Conservation (phyloP, 768 basidiomycete species). For the Lentinula aciculospora region DNA sequence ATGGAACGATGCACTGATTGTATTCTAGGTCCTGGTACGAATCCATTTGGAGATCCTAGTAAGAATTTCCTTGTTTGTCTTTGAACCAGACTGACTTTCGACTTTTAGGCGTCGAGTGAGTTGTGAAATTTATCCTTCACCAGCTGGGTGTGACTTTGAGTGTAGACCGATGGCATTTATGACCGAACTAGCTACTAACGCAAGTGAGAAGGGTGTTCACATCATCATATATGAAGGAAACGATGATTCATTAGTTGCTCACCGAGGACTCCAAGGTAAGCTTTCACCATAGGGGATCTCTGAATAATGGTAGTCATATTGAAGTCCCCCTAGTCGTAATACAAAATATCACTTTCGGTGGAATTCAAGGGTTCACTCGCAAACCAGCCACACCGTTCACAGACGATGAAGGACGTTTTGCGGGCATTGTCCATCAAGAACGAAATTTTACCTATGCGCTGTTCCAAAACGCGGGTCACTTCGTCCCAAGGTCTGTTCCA, state of each 20-base stretch:
- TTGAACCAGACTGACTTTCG: not conserved
- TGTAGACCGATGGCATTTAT: conserved; percentile 41
- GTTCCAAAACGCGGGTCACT: conserved; percentile 36
- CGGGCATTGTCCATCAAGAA: conserved; percentile 72
- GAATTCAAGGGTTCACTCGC: conserved; percentile 67
- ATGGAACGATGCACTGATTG: not conserved
- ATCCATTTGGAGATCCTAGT: conserved; percentile 16
- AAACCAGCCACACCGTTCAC: conserved; percentile 65
- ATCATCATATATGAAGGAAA: conserved; percentile 44
- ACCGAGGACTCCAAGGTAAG: conserved; percentile 34
- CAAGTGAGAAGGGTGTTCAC: conserved; percentile 25
- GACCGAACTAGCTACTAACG: conserved; percentile 41
- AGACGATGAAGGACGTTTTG: conserved; percentile 52
- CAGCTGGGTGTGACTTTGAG: not conserved
- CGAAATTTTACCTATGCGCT: conserved; percentile 56
- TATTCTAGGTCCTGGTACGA: not conserved
- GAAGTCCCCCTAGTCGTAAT: conserved; percentile 8
- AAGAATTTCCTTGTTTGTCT: not conserved
- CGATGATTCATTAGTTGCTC: conserved; percentile 42
- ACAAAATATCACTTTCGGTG: conserved; percentile 76
- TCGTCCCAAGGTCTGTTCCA: conserved; percentile 31
- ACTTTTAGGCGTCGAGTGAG: conserved; percentile 21
- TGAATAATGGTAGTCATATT: not conserved
- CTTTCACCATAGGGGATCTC: not conserved
- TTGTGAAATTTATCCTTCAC: conserved; percentile 8